phyloP scores from a whole-genome alignment of 192 early-diverging fungal genomes.

The Mortierella claussenii region DNA sequence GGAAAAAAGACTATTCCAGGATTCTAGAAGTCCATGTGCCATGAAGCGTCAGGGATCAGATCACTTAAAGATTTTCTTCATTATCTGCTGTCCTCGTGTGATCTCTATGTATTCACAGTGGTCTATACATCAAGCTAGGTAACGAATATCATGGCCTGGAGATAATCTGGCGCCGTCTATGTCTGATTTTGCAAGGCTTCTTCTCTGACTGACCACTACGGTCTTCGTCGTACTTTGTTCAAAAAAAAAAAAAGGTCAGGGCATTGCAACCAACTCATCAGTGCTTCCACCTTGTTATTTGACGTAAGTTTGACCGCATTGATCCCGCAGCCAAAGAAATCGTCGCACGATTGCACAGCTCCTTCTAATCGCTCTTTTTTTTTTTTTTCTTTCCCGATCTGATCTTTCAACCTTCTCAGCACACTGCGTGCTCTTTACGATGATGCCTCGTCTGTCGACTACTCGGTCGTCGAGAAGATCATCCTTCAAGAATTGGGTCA shows the following conservation, averaged over 20 bases:
- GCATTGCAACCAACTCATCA: constrained; percentile 73
- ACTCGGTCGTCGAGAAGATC: constrained; percentile 68
- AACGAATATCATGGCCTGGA: no score
- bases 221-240: no score
- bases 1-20: no score
- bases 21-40: no score
- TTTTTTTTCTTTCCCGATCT: constrained; percentile 8
- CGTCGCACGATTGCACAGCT: neutral
- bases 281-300: constrained; percentile 66
- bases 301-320: constrained; percentile 28
- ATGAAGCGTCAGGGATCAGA: no score
- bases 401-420: constrained; percentile 1
- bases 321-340: no score
- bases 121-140: constrained; percentile 87
- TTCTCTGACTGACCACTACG: neutral
- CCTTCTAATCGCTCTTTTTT: neutral
- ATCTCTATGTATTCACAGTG: no score
- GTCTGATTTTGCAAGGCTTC: no score
- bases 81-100: no score
- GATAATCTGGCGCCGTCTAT: no score
- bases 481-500: constrained; percentile 75
- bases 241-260: no score
- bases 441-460: constrained; percentile 81
- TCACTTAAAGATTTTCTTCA: no score
- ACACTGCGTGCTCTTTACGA: constrained; percentile 81